Conservation (phyloP, 2,329 filamentous ascomycete genomes). For the Ambrosiella cleistominuta region DNA sequence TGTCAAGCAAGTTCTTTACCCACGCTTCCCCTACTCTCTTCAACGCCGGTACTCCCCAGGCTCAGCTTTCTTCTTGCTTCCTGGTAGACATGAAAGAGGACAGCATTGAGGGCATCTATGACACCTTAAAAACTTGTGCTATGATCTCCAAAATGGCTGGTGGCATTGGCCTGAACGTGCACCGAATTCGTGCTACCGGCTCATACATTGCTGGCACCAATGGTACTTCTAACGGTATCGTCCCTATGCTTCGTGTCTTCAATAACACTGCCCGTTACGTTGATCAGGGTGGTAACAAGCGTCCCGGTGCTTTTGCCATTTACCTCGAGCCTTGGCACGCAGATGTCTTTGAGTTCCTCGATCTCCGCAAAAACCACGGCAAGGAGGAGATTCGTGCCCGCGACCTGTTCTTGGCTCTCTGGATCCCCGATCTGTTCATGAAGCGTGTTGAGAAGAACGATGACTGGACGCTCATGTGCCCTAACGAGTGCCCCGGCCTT, state of each 20-base stretch:
- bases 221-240: conserved; percentile 90
- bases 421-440: conserved; percentile 99
- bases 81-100: conserved; percentile 99
- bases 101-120: conserved; percentile 98
- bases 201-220: conserved; percentile 98
- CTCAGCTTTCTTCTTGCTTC: conserved; percentile 95
- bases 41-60: conserved; percentile 88
- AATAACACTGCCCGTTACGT: conserved; percentile 99
- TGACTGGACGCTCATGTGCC: conserved; percentile 96
- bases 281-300: conserved; percentile 98
- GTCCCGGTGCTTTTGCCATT: conserved; percentile 93
- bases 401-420: conserved; percentile 92
- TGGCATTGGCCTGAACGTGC: conserved; percentile 90
- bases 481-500: conserved; percentile 85
- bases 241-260: conserved; percentile 96
- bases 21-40: conserved; percentile 96
- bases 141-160: conserved; percentile 99
- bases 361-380: conserved; percentile 96
- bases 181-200: conserved; percentile 90
- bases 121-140: conserved; percentile 96
- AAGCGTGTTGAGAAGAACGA: conserved; percentile 95
- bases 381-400: conserved; percentile 96
- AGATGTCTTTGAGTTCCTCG: conserved; percentile 92
- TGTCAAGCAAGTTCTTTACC: conserved; percentile 98
- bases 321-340: conserved; percentile 99